Percentiles rank a stretch among this genome's conserved stretches.
These are phyloP conservation scores for Fusarium virguliforme DNA, from an alignment of 2,329 filamentous ascomycete genomes.

Conservation along the genomic window DNA sequence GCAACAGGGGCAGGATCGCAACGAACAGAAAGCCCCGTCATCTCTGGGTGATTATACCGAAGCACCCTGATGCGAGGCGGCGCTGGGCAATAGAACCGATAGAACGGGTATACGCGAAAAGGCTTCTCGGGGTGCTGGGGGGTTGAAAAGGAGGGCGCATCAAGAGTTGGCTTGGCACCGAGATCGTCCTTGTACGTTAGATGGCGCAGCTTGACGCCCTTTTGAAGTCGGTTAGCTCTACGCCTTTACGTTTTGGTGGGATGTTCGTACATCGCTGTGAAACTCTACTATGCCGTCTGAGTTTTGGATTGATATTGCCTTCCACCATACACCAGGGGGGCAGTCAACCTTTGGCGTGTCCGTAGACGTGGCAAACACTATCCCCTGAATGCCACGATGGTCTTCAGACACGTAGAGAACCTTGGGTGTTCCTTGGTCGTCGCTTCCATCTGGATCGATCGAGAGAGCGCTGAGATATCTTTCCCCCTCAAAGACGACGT, in stretches of 20 bases:
- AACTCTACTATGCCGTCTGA: neutral
- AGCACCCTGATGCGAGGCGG: neutral
- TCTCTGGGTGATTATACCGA: neutral
- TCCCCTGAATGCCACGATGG: neutral
- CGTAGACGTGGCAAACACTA: neutral
- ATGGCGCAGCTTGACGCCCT: neutral
- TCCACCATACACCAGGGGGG: slow-evolving; percentile 2
- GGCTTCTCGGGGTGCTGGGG: neutral
- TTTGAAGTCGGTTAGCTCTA: neutral
- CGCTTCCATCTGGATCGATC: neutral
- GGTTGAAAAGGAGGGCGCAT: neutral
- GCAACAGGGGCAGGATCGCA: neutral
- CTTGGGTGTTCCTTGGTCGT: neutral
- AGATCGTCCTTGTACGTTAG: neutral
- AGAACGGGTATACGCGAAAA: neutral
- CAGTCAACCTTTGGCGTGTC: neutral
- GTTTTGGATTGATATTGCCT: neutral
- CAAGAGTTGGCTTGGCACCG: neutral
- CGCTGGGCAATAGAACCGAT: neutral
- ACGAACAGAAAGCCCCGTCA: neutral
- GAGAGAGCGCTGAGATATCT: neutral
- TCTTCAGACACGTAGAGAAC: neutral
- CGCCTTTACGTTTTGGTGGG: too few relatives aligned
- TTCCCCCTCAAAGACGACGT: neutral
- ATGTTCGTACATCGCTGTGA: neutral